phyloP scores from a whole-genome alignment of 169 alveolate species.

The Plasmodium coatneyi region DNA sequence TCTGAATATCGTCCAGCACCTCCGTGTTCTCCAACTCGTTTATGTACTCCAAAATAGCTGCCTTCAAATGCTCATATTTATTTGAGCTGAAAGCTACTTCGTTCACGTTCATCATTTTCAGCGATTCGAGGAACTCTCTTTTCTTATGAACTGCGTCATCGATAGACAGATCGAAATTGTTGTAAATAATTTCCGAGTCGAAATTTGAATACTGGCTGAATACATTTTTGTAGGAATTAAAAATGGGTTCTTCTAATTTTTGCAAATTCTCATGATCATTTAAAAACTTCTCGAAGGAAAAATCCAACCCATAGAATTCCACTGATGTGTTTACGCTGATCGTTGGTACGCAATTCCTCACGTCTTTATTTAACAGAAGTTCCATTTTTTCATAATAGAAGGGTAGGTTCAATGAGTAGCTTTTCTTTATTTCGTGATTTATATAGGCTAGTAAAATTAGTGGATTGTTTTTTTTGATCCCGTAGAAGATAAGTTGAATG shows the following conservation, averaged over 20 bases:
- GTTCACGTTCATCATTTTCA: constrained; percentile 32
- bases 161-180: constrained; percentile 38
- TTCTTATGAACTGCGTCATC: constrained; percentile 44
- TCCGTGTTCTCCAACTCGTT: constrained; percentile 50
- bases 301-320: constrained; percentile 1
- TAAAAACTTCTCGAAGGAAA: constrained; percentile 48
- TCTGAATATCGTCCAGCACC: not conserved
- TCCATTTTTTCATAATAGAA: constrained; percentile 42
- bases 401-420: not conserved
- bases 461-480: constrained; percentile 55
- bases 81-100: constrained; percentile 20
- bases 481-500: constrained; percentile 47
- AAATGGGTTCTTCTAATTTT: constrained; percentile 15
- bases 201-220: constrained; percentile 18
- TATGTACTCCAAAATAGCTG: constrained; percentile 8
- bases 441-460: constrained; percentile 54
- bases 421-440: constrained; percentile 42
- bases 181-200: constrained; percentile 47
- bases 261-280: constrained; percentile 31
- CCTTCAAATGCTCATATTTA: constrained; percentile 36
- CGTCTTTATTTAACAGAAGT: constrained; percentile 33
- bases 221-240: constrained; percentile 29
- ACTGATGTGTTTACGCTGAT: not conserved
- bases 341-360: not conserved
- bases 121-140: constrained; percentile 38